Conservation (phyloP, 768 basidiomycete species). For the Russula griseocarnosa region DNA sequence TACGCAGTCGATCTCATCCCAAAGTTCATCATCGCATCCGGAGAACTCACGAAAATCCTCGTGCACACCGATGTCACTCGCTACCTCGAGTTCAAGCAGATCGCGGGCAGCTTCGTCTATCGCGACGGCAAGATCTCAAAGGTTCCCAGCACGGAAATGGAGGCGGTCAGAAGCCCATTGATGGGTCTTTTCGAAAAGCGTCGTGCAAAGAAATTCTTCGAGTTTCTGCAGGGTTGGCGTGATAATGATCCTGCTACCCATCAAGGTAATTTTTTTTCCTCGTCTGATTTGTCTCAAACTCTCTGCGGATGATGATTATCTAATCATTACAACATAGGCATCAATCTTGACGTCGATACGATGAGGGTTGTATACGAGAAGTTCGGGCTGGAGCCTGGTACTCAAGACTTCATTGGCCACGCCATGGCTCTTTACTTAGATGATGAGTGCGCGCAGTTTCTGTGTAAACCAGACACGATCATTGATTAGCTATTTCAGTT, state of each 20-base stretch:
- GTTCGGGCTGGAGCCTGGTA: conserved; percentile 94
- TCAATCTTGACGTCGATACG: conserved; percentile 83
- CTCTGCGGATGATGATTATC: not conserved
- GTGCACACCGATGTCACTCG: conserved; percentile 98
- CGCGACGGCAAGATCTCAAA: conserved; percentile 96
- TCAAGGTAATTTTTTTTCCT: conserved; percentile 57
- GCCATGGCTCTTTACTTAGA: conserved; percentile 98
- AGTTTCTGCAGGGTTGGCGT: conserved; percentile 92
- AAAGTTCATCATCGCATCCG: conserved; percentile 98
- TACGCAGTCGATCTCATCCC: conserved; percentile 97
- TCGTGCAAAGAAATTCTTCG: conserved; percentile 97
- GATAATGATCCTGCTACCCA: conserved; percentile 96
- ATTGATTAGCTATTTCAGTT: conserved; percentile 47
- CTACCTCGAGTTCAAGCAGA: conserved; percentile 99
- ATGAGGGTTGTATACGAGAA: conserved; percentile 97
- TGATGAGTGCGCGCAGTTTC: conserved; percentile 70
- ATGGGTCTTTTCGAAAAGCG: conserved; percentile 99
- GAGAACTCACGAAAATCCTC: conserved; percentile 95
- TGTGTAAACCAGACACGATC: not conserved
- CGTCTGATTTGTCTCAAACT: not conserved
- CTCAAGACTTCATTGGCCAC: conserved; percentile 98
- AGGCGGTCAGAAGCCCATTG: conserved; percentile 89
- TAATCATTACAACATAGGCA: conserved; percentile 45
- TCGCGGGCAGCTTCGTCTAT: conserved; percentile 97
- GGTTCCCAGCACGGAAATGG: conserved; percentile 96